Evolutionary conservation across 768 basidiomycete species (phyloP).

Genomic region (Trametes punicea): DNA sequence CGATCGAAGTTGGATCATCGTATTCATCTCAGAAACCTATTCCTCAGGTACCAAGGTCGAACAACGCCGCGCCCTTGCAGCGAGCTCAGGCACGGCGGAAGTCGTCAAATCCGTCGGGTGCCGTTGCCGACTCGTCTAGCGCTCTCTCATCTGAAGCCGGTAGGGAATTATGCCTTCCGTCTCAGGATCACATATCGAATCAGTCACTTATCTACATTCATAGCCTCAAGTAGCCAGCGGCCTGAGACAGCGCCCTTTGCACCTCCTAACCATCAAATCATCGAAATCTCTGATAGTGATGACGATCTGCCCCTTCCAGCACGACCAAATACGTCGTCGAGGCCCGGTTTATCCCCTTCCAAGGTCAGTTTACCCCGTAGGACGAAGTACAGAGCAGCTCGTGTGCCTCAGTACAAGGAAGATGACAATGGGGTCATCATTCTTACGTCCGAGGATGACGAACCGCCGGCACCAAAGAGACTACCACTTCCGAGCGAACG

Average conservation of each 20-base stretch:
- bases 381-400: background rate
- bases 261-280: background rate
- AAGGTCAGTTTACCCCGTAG: background rate
- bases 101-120: background rate
- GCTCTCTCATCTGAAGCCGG: background rate
- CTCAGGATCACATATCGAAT: background rate
- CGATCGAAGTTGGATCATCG: background rate
- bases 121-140: background rate
- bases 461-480: background rate
- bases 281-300: slow-evolving; percentile 10
- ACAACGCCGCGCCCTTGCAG: background rate
- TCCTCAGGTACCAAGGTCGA: background rate
- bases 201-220: background rate
- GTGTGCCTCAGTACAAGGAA: background rate
- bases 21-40: background rate
- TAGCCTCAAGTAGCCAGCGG: background rate
- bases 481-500: background rate
- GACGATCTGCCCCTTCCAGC: background rate
- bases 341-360: background rate
- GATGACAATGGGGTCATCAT: slow-evolving; percentile 3
- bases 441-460: background rate
- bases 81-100: background rate
- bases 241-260: background rate
- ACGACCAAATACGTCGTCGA: background rate
- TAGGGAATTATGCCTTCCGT: background rate